Percentiles rank a stretch among this genome's conserved stretches.
phyloP scores from a whole-genome alignment of 2,329 filamentous ascomycete genomes.

The Sporothrix brunneoviolacea region DNA sequence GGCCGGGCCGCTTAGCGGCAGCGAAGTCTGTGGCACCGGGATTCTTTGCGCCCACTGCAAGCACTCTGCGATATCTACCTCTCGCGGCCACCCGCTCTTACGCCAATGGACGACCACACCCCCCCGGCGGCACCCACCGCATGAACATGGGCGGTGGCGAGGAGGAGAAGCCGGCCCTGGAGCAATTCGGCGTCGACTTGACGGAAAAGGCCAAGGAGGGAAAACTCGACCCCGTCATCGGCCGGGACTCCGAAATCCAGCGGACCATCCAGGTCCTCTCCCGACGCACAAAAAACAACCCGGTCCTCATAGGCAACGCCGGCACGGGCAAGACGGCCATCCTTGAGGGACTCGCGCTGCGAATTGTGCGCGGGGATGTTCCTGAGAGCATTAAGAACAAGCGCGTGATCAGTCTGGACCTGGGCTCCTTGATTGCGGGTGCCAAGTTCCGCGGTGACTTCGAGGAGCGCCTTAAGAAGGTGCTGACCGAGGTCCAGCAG shows the following conservation, averaged over 20 bases:
- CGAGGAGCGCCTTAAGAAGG: slow-evolving; percentile 85
- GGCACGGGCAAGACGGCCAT: slow-evolving; percentile 94
- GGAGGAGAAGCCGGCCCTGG: slow-evolving; percentile 76
- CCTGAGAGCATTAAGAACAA: slow-evolving; percentile 96
- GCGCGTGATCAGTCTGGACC: slow-evolving; percentile 75
- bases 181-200: slow-evolving; percentile 86
- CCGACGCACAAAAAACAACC: slow-evolving; percentile 90
- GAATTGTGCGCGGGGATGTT: slow-evolving; percentile 87
- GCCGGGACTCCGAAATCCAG: slow-evolving; percentile 84
- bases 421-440: slow-evolving; percentile 89
- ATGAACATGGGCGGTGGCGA: slow-evolving; percentile 78
- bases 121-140: slow-evolving; percentile 84
- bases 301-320: slow-evolving; percentile 84
- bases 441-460: slow-evolving; percentile 96
- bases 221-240: slow-evolving; percentile 93
- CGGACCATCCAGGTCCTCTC: slow-evolving; percentile 92
- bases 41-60: no score
- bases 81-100: slow-evolving; percentile 44
- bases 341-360: slow-evolving; percentile 78
- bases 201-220: slow-evolving; percentile 79
- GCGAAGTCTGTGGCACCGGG: no score
- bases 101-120: slow-evolving; percentile 70
- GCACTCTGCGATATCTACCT: slow-evolving; percentile 28
- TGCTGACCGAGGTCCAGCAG: slow-evolving; percentile 84
- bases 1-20: no score